Percentiles rank a stretch among this genome's conserved stretches.
Evolutionary conservation across 2,329 filamentous ascomycete species (phyloP).

Genomic region (Zasmidium citrigriseum): DNA sequence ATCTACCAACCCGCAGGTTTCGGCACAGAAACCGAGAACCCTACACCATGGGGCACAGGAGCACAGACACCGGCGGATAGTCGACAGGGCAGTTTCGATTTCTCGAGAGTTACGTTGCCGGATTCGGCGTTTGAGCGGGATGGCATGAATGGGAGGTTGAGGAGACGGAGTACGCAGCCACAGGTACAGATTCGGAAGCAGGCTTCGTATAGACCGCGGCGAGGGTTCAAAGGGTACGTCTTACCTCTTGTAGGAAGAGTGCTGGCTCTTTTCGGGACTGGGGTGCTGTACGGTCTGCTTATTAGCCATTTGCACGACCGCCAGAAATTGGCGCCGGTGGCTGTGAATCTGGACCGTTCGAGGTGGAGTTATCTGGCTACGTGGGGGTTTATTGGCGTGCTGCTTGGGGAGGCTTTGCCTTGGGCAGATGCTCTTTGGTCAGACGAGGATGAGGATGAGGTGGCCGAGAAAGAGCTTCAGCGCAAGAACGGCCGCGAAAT

Average conservation of each 20-base stretch:
- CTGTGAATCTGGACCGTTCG: conserved; percentile 57
- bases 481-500: conserved; percentile 15
- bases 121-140: conserved; percentile 23
- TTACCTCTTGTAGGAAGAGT: conserved; percentile 45
- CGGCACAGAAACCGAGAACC: conserved; percentile 54
- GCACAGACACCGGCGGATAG: conserved; percentile 63
- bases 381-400: conserved; percentile 80
- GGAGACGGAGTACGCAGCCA: conserved; percentile 28
- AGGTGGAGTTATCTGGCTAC: conserved; percentile 70
- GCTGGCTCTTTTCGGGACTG: conserved; percentile 72
- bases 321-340: conserved; percentile 63
- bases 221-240: conserved; percentile 31
- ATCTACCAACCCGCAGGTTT: conserved; percentile 77
- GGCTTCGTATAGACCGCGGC: conserved; percentile 8
- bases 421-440: conserved; percentile 81
- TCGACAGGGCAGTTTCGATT: conserved; percentile 28
- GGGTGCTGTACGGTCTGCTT: conserved; percentile 78
- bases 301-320: conserved; percentile 77
- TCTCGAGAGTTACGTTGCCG: conserved; percentile 24
- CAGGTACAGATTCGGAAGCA: conserved; percentile 18
- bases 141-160: conserved; percentile 23
- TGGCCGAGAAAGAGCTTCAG: conserved; percentile 16
- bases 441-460: conserved; percentile 43
- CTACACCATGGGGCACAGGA: conserved; percentile 72
- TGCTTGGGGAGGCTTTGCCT: conserved; percentile 76